phyloP scores from a whole-genome alignment of 1,139 yeast species.

The Nakaseomyces uthaithaninus region DNA sequence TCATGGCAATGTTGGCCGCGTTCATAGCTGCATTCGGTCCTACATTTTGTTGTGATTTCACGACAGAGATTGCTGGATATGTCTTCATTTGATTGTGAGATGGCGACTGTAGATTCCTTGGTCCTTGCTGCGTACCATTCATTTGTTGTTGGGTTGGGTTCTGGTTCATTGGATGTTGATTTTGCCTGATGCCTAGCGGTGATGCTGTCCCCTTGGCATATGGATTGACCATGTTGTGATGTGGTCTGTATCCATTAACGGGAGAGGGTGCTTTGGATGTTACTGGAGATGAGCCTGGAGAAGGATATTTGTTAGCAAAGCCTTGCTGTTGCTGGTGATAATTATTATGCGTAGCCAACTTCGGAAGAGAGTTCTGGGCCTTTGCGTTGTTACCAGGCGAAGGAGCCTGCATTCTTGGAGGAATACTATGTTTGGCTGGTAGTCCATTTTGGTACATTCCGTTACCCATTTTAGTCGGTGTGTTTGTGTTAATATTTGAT shows the following conservation, averaged over 20 bases:
- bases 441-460: slow-evolving; percentile 1
- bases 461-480: slow-evolving; percentile 1
- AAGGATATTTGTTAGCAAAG: slow-evolving; percentile 5
- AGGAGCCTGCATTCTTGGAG: slow-evolving; percentile 6
- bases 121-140: background rate
- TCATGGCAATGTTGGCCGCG: slow-evolving; percentile 23
- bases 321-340: slow-evolving; percentile 25
- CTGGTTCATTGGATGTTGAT: slow-evolving; percentile 12
- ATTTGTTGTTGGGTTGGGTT: slow-evolving; percentile 6
- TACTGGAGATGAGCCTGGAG: slow-evolving; percentile 8
- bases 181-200: slow-evolving; percentile 8
- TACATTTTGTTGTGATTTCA: slow-evolving; percentile 3
- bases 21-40: slow-evolving; percentile 19
- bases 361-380: background rate
- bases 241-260: slow-evolving; percentile 19
- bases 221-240: slow-evolving; percentile 27
- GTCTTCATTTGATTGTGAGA: slow-evolving; percentile 24
- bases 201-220: slow-evolving; percentile 18
- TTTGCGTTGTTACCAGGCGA: slow-evolving; percentile 9
- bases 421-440: slow-evolving; percentile 1
- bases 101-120: slow-evolving; percentile 9
- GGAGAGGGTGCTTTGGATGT: slow-evolving; percentile 8
- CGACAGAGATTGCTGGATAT: slow-evolving; percentile 21
- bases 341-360: slow-evolving; percentile 5
- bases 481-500: background rate